Base-by-base conservation (phyloP, 352 stramenopile species). In the Phytophthora crassamura region DNA sequence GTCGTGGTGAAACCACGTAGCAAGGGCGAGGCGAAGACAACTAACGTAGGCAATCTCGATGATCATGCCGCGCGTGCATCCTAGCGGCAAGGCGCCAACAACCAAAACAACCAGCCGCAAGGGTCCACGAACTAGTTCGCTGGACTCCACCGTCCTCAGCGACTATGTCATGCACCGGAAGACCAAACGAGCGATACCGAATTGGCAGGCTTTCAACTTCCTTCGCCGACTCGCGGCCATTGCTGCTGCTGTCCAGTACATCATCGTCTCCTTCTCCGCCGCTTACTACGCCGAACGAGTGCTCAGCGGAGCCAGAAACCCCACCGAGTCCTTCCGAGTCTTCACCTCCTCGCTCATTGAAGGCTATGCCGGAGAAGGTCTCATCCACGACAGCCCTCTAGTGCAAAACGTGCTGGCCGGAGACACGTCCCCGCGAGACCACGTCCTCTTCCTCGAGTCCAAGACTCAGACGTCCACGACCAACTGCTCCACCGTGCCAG, bases 371-470 rank as follows among this genome's bases (percentile, higher is more conserved):
- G 70, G 70, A 2, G 42, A 22, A 7, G 38, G 15, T 14, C 59
- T 36, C 0, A 50, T 78, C 15, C 36, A 58, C 2, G 56, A 78
- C 4, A 71, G 62, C 15, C 57, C 40, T 4, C 51, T 79, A 4
- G 25, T 79, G 10, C 22, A 59, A 7, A 30, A 63, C 14, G 22
- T 65, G 4, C 55, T 67, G 9, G 28, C 39, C 10, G 41, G 62
- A 35, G 42, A 40, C 33, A 78, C 73, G 10, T 57, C 55, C 7
- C 60, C 50, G 7, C 63, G 68, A 4, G 59, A 57, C n/a, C 63
- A 51, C 18, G 68, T 62, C n/a, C 7, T 82, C 11, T 82, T 50
- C 41, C 42, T 77, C 22, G 53, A 80, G 35, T 43, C 14, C 20
- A 28, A 50, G 2, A 47, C n/a, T 12, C 46, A 35, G 12, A 34